phyloP scores from a whole-genome alignment of 2,329 filamentous ascomycete species.

The Colletotrichum tamarilloi region DNA sequence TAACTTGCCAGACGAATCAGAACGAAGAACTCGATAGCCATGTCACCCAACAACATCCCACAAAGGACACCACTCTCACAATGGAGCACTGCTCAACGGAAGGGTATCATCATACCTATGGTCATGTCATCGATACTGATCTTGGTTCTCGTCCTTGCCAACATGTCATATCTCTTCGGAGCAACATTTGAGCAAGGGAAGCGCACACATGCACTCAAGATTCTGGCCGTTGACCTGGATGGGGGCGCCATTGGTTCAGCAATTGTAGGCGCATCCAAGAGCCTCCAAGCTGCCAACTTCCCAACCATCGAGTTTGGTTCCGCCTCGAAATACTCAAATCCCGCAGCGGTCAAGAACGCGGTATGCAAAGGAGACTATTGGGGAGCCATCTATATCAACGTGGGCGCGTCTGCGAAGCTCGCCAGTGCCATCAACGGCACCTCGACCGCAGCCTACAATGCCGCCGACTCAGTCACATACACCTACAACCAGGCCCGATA shows the following conservation, averaged over 20 bases:
- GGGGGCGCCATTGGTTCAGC: constrained; percentile 46
- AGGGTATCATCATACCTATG: constrained; percentile 8
- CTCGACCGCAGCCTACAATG: constrained; percentile 44
- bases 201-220: constrained; percentile 41
- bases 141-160: constrained; percentile 15
- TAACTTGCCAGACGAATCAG: neutral
- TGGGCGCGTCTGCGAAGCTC: constrained; percentile 46
- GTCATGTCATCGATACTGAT: constrained; percentile 18
- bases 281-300: constrained; percentile 43
- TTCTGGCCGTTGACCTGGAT: constrained; percentile 46
- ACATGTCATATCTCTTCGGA: constrained; percentile 47
- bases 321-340: constrained; percentile 40
- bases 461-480: constrained; percentile 45
- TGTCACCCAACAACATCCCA: constrained; percentile 3
- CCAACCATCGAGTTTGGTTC: constrained; percentile 45
- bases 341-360: constrained; percentile 42
- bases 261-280: constrained; percentile 46
- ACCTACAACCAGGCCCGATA: constrained; percentile 52
- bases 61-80: constrained; percentile 14
- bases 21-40: neutral
- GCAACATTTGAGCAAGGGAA: constrained; percentile 40
- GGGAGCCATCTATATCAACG: constrained; percentile 48
- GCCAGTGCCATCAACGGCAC: constrained; percentile 42
- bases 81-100: constrained; percentile 11
- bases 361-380: constrained; percentile 51